Percentiles rank a stretch among this genome's conserved stretches.
phyloP scores from a whole-genome alignment of 495 filamentous ascomycete species.

The Penicillium paradoxum region DNA sequence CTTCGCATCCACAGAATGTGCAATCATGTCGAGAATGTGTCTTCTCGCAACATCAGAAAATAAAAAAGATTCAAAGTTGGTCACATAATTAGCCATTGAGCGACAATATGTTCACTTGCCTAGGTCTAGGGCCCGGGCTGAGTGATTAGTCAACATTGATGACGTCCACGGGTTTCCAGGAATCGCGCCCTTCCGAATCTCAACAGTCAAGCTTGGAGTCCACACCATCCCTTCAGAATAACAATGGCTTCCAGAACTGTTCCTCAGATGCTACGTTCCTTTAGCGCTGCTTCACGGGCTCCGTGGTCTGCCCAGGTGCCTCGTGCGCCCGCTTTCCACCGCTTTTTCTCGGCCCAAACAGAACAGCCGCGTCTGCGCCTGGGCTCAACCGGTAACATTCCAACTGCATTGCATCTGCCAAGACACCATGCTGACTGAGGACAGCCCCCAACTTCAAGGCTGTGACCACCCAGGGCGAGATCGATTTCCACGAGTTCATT shows the following conservation, averaged over 20 bases:
- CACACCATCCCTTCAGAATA: not conserved
- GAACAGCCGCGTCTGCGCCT: slow-evolving; percentile 60
- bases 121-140: too few relatives aligned
- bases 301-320: slow-evolving; percentile 21
- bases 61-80: too few relatives aligned
- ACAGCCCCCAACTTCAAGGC: slow-evolving; percentile 61
- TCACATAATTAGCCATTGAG: too few relatives aligned
- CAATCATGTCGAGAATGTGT: too few relatives aligned
- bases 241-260: slow-evolving; percentile 15
- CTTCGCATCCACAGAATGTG: too few relatives aligned
- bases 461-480: slow-evolving; percentile 60
- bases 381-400: slow-evolving; percentile 43
- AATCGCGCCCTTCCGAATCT: too few relatives aligned
- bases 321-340: slow-evolving; percentile 28
- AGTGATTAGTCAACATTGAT: not conserved
- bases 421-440: not conserved
- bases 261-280: slow-evolving; percentile 26
- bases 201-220: not conserved
- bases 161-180: not conserved
- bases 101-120: too few relatives aligned
- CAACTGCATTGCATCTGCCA: not conserved
- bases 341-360: slow-evolving; percentile 26
- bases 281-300: slow-evolving; percentile 24
- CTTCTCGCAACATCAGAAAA: too few relatives aligned
- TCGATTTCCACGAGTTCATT: slow-evolving; percentile 60